These are phyloP conservation scores for Candida argentea DNA, from an alignment of 805 yeast genomes.

Conservation along the genomic window DNA sequence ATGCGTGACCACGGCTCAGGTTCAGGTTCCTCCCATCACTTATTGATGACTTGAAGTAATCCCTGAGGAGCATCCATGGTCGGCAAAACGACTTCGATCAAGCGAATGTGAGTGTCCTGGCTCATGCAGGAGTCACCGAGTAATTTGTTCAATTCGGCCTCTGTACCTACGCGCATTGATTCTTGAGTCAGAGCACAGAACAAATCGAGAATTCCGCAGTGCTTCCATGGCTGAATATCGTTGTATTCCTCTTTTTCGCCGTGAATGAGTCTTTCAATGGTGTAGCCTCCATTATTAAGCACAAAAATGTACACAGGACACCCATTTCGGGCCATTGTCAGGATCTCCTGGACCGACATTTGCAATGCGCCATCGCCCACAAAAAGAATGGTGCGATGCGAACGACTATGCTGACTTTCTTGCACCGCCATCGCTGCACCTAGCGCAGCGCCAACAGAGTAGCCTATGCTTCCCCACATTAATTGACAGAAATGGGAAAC, in stretches of 20 bases:
- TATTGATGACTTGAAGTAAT: no score
- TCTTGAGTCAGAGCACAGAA: conserved; percentile 22
- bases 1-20: no score
- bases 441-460: conserved; percentile 18
- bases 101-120: conserved; percentile 21
- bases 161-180: conserved; percentile 14
- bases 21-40: no score
- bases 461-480: conserved; percentile 21
- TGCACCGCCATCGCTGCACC: conserved; percentile 21
- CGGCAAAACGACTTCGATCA: conserved; percentile 27
- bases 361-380: conserved; percentile 36
- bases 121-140: conserved; percentile 19
- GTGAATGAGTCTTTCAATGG: conserved; percentile 31
- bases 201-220: conserved; percentile 20
- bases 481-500: conserved; percentile 17
- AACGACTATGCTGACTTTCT: conserved; percentile 7
- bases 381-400: conserved; percentile 25
- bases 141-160: conserved; percentile 16
- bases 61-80: conserved; percentile 31
- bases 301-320: conserved; percentile 28
- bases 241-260: conserved; percentile 27
- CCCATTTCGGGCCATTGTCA: conserved; percentile 26
- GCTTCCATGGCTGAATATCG: conserved; percentile 31
- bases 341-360: conserved; percentile 30
- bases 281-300: conserved; percentile 30